Conservation (phyloP, 495 filamentous ascomycete genomes). For the Trichoderma erinaceum region DNA sequence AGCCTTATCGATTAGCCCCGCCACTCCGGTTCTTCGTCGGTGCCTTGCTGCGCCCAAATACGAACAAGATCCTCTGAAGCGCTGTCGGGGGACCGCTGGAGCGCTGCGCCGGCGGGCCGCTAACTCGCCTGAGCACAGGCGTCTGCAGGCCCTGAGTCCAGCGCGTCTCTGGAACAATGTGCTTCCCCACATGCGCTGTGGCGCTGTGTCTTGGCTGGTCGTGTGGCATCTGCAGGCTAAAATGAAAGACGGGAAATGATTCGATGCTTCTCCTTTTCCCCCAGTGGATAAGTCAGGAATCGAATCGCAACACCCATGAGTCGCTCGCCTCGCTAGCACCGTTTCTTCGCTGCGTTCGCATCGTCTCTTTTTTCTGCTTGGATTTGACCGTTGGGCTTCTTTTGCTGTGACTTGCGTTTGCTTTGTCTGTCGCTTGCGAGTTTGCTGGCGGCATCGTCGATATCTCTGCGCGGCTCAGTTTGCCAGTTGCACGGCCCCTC, state of each 20-base stretch:
- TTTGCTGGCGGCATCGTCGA: not conserved
- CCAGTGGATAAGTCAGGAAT: slow-evolving; percentile 1
- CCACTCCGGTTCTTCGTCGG: not conserved
- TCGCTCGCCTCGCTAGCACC: slow-evolving; percentile 12
- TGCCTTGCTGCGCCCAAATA: not conserved
- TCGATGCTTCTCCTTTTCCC: slow-evolving; percentile 13
- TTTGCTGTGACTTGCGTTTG: not conserved
- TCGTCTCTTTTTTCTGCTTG: not conserved
- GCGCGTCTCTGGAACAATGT: not conserved
- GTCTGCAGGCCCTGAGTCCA: not conserved
- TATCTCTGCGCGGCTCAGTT: not conserved
- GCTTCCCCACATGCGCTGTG: slow-evolving; percentile 8
- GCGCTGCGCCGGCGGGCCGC: not conserved
- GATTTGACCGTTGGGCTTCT: not conserved
- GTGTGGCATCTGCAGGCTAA: slow-evolving; percentile 13
- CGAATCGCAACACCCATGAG: slow-evolving; percentile 12
- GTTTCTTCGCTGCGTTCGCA: not conserved
- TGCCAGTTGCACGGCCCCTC: not conserved
- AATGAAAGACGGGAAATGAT: not conserved
- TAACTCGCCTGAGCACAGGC: not conserved
- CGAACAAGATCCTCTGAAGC: not conserved
- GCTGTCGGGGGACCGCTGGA: not conserved
- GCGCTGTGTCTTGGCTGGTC: slow-evolving; percentile 3
- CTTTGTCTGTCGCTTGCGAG: not conserved
- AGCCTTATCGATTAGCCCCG: slow-evolving; percentile 12